Conservation (phyloP, 2,329 filamentous ascomycete genomes). For the Colletotrichum ledebouriae region DNA sequence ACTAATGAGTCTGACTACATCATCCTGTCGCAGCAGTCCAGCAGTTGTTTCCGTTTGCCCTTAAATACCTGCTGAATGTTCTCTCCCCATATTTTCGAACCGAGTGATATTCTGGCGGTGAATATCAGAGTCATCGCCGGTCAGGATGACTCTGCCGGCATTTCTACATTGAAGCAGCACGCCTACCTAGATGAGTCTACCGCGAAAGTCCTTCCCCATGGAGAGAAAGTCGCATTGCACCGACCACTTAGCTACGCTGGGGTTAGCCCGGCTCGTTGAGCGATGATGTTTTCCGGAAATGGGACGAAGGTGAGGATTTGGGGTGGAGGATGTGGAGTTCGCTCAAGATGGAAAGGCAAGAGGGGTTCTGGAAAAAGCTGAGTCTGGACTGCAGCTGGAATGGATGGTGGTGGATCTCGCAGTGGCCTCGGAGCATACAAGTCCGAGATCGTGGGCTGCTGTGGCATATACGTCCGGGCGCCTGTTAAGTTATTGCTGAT, state of each 20-base stretch:
- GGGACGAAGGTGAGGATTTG: neutral
- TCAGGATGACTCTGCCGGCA: too few relatives aligned
- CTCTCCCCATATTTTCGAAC: too few relatives aligned
- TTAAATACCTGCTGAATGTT: too few relatives aligned
- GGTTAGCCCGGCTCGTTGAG: neutral
- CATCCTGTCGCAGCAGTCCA: too few relatives aligned
- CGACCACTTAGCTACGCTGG: neutral
- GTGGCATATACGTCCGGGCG: slow-evolving; percentile 3
- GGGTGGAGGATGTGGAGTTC: slow-evolving; percentile 13
- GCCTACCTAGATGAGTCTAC: too few relatives aligned
- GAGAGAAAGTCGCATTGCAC: neutral
- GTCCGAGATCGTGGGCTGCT: slow-evolving; percentile 28
- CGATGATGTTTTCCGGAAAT: slow-evolving; percentile 2
- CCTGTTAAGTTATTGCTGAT: slow-evolving; percentile 4
- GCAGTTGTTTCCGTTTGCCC: neutral
- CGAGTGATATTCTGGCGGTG: too few relatives aligned
- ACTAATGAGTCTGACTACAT: neutral
- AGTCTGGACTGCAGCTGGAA: neutral
- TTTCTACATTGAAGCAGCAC: too few relatives aligned
- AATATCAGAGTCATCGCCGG: too few relatives aligned
- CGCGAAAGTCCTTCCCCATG: too few relatives aligned
- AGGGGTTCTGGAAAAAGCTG: too few relatives aligned
- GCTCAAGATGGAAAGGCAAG: neutral
- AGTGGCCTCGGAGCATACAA: slow-evolving; percentile 19
- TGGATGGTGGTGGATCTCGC: too few relatives aligned